Percentiles rank a stretch among this genome's conserved stretches.
Conservation (phyloP, 2,329 filamentous ascomycete genomes). For the Lecanicillium sp. region DNA sequence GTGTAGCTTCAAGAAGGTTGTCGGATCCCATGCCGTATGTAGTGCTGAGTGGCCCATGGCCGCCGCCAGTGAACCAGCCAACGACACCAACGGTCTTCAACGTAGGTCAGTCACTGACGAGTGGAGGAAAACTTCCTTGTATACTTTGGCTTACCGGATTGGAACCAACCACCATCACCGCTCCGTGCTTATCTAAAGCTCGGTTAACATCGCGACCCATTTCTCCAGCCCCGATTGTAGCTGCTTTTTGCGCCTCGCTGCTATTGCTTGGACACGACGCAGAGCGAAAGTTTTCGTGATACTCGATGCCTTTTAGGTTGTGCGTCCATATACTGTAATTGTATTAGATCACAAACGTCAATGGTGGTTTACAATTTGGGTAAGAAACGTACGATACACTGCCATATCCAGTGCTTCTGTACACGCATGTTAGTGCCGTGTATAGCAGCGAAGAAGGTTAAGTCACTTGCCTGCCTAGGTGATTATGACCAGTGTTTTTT, state of each 20-base stretch:
- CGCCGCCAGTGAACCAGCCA: conserved; percentile 28
- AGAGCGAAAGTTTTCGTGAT: conserved; percentile 4
- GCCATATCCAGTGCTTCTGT: conserved; percentile 2
- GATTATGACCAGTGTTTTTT: conserved; percentile 15
- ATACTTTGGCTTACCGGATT: conserved; percentile 1
- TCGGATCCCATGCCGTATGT: conserved; percentile 31
- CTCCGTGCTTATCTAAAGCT: conserved; percentile 4
- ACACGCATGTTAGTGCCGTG: neutral
- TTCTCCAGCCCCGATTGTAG: conserved; percentile 5
- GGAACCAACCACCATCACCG: conserved; percentile 5
- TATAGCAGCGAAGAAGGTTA: neutral
- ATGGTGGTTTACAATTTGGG: no score
- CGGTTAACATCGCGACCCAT: conserved; percentile 2
- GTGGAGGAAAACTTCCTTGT: no score
- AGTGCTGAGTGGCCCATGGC: conserved; percentile 24
- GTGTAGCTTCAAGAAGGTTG: conserved; percentile 28
- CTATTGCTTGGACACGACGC: neutral
- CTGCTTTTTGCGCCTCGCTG: conserved; percentile 1
- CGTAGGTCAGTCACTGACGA: neutral
- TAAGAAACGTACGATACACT: conserved; percentile 6
- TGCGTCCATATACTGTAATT: conserved; percentile 4
- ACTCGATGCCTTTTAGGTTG: conserved; percentile 5
- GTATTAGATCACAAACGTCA: neutral
- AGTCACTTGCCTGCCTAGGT: conserved; percentile 1
- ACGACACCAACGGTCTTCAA: conserved; percentile 14